Evolutionary conservation across 75 land plant genomes (phyloP).

Genomic region (Pinus taeda): DNA sequence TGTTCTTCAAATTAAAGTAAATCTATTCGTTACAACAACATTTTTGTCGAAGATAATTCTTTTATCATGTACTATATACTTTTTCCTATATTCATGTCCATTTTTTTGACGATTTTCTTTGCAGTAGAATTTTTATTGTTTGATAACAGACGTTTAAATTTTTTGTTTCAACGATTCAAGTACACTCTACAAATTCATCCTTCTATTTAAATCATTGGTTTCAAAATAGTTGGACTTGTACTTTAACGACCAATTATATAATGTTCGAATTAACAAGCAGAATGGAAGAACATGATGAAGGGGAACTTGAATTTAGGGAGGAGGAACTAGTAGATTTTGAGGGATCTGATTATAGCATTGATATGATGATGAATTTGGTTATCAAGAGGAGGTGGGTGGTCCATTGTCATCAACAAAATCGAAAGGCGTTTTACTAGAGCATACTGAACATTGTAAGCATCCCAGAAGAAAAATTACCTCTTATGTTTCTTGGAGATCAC

Average conservation of each 20-base stretch:
- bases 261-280: neutral
- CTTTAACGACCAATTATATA: neutral
- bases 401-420: conserved; percentile 1
- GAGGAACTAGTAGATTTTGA: conserved; percentile 46
- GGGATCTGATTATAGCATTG: conserved; percentile 33
- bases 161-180: neutral
- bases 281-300: conserved; percentile 5
- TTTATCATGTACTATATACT: neutral
- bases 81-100: neutral
- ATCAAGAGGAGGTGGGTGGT: conserved; percentile 10
- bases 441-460: neutral
- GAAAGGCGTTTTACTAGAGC: neutral
- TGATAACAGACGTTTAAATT: neutral
- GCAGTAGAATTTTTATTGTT: neutral
- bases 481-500: neutral
- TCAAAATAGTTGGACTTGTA: neutral
- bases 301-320: conserved; percentile 22
- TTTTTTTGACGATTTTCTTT: neutral
- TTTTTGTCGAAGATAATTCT: neutral
- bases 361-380: conserved; percentile 18
- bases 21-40: neutral
- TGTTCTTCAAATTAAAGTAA: neutral
- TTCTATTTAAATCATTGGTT: neutral
- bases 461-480: neutral
- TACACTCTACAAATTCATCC: neutral